Evolutionary conservation across 176 grass and related monocot species (phyloP).

Genomic region (Cenchrus purpureus): DNA sequence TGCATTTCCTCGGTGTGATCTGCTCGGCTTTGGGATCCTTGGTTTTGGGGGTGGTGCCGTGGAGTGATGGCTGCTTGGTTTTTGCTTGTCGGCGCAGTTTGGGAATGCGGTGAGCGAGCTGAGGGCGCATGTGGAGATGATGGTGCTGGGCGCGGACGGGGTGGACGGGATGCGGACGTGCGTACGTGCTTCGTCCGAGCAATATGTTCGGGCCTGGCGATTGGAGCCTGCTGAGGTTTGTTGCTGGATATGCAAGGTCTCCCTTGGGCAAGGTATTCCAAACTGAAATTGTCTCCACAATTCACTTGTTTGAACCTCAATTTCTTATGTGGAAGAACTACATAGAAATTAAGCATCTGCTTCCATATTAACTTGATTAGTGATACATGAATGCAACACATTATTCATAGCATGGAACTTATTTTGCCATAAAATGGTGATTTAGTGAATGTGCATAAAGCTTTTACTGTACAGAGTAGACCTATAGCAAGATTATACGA

Average conservation of each 20-base stretch:
- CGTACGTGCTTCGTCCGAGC: constrained; percentile 64
- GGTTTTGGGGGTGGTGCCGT: not conserved
- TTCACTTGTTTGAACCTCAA: not conserved
- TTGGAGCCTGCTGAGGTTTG: constrained; percentile 57
- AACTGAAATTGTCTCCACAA: not conserved
- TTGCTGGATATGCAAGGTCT: constrained; percentile 64
- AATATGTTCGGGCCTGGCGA: constrained; percentile 84
- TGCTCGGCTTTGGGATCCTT: not conserved
- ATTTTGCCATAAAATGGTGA: not conserved
- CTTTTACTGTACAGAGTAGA: not conserved
- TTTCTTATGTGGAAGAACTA: not conserved
- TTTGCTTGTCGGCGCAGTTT: constrained; percentile 54
- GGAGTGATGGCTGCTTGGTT: not conserved
- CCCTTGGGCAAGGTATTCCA: constrained; percentile 68
- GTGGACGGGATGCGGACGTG: constrained; percentile 67
- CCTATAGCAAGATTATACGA: not conserved
- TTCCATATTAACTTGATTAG: not conserved
- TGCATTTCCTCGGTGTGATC: not conserved
- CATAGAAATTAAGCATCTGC: not conserved
- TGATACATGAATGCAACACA: not conserved
- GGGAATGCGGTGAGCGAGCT: constrained; percentile 63
- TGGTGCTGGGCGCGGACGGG: constrained; percentile 75
- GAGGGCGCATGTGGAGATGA: constrained; percentile 80
- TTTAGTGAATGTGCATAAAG: not conserved
- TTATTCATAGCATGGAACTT: not conserved